phyloP scores from a whole-genome alignment of 179 eudicot genomes.

The Silene noctiflora region DNA sequence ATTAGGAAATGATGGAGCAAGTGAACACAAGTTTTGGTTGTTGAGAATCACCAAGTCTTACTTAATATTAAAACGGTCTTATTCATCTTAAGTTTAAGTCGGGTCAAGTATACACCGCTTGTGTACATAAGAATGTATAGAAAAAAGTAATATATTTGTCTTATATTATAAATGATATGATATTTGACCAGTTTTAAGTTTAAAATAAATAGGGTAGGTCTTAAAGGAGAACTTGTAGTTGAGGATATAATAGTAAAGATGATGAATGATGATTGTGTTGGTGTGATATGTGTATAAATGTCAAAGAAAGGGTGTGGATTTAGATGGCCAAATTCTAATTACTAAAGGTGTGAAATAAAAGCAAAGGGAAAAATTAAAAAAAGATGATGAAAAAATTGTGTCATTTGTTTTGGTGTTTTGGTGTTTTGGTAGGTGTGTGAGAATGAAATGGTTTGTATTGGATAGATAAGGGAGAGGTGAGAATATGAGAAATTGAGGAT shows the following conservation, averaged over 20 bases:
- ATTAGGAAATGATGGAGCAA: constrained; percentile 26
- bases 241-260: background rate
- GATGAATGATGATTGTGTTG: background rate
- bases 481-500: too few species aligned
- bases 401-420: constrained; percentile 1
- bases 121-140: too few species aligned
- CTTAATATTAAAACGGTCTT: too few species aligned
- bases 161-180: too few species aligned
- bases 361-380: background rate
- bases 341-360: background rate
- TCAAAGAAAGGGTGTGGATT: constrained; percentile 1
- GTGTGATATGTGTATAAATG: background rate
- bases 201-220: too few species aligned
- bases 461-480: too few species aligned
- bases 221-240: background rate
- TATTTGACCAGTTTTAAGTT: too few species aligned
- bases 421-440: constrained; percentile 6
- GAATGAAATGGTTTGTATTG: background rate
- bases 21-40: constrained; percentile 12
- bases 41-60: background rate
- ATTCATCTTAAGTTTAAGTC: too few species aligned
- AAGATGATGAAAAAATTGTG: background rate
- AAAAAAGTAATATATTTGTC: too few species aligned
- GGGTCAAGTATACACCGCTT: too few species aligned
- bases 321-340: constrained; percentile 1